These are phyloP conservation scores for Mycena alexandri DNA, from an alignment of 768 basidiomycete species.

Conservation along the genomic window DNA sequence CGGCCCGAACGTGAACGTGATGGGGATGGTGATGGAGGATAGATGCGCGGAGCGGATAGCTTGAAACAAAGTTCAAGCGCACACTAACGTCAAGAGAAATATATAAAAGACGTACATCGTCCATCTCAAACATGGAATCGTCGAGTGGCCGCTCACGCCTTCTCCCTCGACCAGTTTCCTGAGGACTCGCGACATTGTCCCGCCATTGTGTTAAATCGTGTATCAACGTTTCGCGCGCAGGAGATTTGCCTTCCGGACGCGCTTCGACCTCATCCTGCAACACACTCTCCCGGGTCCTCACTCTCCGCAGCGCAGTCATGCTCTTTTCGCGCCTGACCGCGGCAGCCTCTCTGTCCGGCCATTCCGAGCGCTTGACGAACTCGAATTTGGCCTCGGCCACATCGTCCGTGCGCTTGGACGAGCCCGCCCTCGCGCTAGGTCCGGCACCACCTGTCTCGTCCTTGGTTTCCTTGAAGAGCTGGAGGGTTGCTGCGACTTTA, in stretches of 20 bases:
- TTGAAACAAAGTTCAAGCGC: slow-evolving; percentile 31
- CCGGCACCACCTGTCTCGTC: slow-evolving; percentile 52
- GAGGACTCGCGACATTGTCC: slow-evolving; percentile 59
- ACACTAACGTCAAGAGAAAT: slow-evolving; percentile 43
- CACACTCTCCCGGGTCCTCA: slow-evolving; percentile 64
- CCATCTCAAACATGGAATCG: slow-evolving; percentile 49
- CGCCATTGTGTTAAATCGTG: slow-evolving; percentile 70
- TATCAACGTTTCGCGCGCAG: slow-evolving; percentile 58
- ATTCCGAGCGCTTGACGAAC: slow-evolving; percentile 87
- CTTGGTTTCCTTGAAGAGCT: slow-evolving; percentile 84
- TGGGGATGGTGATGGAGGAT: slow-evolving; percentile 68
- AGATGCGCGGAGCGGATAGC: slow-evolving; percentile 58
- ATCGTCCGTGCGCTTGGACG: slow-evolving; percentile 59
- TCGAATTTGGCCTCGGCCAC: slow-evolving; percentile 80
- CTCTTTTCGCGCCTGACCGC: slow-evolving; percentile 79
- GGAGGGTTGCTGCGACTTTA: slow-evolving; percentile 86
- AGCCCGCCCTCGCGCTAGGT: slow-evolving; percentile 49
- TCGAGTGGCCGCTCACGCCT: slow-evolving; percentile 68
- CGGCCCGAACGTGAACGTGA: slow-evolving; percentile 60
- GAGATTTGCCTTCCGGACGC: slow-evolving; percentile 50
- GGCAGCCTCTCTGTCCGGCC: slow-evolving; percentile 85
- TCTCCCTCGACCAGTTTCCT: slow-evolving; percentile 69
- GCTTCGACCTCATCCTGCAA: slow-evolving; percentile 45
- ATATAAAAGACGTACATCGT: slow-evolving; percentile 46
- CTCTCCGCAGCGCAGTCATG: slow-evolving; percentile 67